Evolutionary conservation across 1,139 yeast genomes (phyloP), one percentile per base, ranked within the genome.

Genomic region (Oligophagozyma castellii): DNA sequence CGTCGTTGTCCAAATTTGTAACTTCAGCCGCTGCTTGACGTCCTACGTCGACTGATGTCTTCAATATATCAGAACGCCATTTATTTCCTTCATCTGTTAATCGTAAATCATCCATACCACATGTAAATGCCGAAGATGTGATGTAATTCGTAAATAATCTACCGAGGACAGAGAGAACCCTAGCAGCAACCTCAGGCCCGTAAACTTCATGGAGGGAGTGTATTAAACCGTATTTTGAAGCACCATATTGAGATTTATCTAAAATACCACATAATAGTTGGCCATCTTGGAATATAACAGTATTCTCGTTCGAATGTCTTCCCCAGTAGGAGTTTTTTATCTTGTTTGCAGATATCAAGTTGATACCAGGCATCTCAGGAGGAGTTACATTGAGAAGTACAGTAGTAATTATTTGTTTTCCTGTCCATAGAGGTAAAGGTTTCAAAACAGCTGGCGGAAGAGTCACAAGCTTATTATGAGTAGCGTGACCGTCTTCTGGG

Each of bases 41-140:
- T 48, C 98, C 98, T 35, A 73, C 75, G 46, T 79, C 92, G 32
- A 67, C 69, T 14, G 93, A 75, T 40, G 74, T 73, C 41, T 69
- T 62, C 53, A 92, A 66, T 38, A 89, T 79, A 30, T 83, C 92
- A 13, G 61, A 61, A 65, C 99, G 74, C 93, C 93, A 77, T 35
- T 63, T 52, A 54, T 92, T 86, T 53, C 99, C 99, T 45, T 83
- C 93, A 5, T 59, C 71, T 14, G 96, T 89, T 44, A 92, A 68
- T 53, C 95, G 73, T 55, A 92, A 67, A 59, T 92, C 99, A 54
- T 92, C 99, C 98, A 92, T 92, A 68, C 99, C 98, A 73, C 99
- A 92, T 6, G 98, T 89, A 51, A 92, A 80, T 2, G 95, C 98
- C 33, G 83, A 78, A 63, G 73, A 69, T 70, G 79, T 89, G 46